Evolutionary conservation across 257 asterid species (phyloP).

Genomic region (Nicotiana tomentosiformis): DNA sequence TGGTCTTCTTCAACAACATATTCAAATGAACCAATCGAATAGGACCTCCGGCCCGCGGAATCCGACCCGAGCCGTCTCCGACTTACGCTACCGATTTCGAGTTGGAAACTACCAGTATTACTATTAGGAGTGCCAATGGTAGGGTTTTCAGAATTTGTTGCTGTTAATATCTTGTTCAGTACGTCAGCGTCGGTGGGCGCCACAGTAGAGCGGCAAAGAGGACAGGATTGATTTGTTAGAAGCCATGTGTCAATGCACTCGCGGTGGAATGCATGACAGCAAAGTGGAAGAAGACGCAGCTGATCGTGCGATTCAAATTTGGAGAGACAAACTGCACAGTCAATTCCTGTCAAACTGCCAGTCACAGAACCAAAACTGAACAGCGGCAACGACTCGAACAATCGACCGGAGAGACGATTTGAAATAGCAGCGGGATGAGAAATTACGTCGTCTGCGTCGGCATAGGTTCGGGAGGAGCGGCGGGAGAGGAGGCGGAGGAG

Average conservation of each 20-base stretch:
- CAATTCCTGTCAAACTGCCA: conserved; percentile 54
- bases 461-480: conserved; percentile 25
- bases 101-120: conserved; percentile 53
- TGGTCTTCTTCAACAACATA: conserved; percentile 58
- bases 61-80: conserved; percentile 31
- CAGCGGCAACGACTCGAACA: conserved; percentile 56
- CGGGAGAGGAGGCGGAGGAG: conserved; percentile 67
- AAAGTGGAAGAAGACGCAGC: conserved; percentile 64
- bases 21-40: conserved; percentile 73
- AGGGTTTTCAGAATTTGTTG: neutral
- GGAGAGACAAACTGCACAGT: conserved; percentile 80
- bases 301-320: conserved; percentile 65
- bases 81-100: conserved; percentile 73
- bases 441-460: conserved; percentile 41
- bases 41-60: conserved; percentile 36
- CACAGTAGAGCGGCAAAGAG: conserved; percentile 74
- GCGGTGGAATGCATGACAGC: conserved; percentile 91
- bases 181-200: conserved; percentile 45
- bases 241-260: conserved; percentile 85
- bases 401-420: neutral
- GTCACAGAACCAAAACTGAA: conserved; percentile 57
- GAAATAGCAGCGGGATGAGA: neutral
- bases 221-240: conserved; percentile 62
- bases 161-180: conserved; percentile 34
- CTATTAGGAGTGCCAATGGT: conserved; percentile 22